These are phyloP conservation scores for Boletus barrowsii DNA, from an alignment of 768 basidiomycete species.

Conservation along the genomic window DNA sequence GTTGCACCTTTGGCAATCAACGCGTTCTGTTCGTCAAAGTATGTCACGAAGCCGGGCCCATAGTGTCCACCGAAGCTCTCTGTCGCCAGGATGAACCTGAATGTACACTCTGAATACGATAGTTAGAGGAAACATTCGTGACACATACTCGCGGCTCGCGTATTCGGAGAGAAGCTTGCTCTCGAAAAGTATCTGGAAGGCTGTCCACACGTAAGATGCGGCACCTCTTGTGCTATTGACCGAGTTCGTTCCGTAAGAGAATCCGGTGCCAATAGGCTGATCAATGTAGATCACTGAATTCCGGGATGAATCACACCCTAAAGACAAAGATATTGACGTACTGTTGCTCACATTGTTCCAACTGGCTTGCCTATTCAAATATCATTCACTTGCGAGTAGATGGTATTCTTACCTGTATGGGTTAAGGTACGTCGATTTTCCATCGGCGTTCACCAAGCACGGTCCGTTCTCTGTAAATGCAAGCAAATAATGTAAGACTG, in stretches of 20 bases:
- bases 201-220: constrained; percentile 58
- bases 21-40: constrained; percentile 60
- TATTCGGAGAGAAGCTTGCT: constrained; percentile 50
- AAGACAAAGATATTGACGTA: constrained; percentile 28
- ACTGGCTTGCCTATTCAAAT: constrained; percentile 29
- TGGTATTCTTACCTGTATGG: constrained; percentile 47
- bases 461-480: constrained; percentile 59
- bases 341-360: constrained; percentile 72
- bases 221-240: constrained; percentile 52
- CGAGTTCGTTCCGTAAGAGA: constrained; percentile 54
- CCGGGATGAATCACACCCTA: neutral
- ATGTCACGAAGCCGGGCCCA: constrained; percentile 61
- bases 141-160: constrained; percentile 49
- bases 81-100: constrained; percentile 60
- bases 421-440: constrained; percentile 50
- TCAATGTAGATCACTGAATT: constrained; percentile 66
- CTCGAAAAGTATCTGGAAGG: constrained; percentile 62
- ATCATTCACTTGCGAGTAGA: neutral
- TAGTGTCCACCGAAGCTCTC: constrained; percentile 72
- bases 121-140: neutral
- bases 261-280: constrained; percentile 65
- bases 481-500: neutral
- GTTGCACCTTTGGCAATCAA: constrained; percentile 44
- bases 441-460: constrained; percentile 55
- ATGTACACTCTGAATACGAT: neutral